Evolutionary conservation across 257 asterid species (phyloP).

Genomic region (Henckelia pumila): DNA sequence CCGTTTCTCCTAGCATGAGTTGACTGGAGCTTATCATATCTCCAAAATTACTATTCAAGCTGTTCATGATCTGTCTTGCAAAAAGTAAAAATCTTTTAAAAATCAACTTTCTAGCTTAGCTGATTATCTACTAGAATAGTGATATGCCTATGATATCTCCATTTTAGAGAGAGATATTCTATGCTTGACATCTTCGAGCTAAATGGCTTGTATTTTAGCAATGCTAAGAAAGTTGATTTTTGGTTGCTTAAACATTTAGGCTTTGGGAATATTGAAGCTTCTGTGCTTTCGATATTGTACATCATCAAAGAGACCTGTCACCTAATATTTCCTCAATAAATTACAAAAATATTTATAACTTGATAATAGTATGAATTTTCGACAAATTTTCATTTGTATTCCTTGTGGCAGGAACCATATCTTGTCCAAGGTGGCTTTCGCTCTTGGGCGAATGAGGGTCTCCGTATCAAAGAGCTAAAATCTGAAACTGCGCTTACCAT

Average conservation of each 20-base stretch:
- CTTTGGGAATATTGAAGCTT: not conserved
- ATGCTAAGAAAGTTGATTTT: not conserved
- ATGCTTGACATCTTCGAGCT: not conserved
- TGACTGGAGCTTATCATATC: constrained; percentile 7
- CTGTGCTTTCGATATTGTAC: not conserved
- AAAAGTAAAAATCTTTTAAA: not conserved
- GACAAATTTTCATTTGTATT: constrained; percentile 8
- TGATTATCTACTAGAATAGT: not conserved
- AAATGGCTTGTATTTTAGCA: constrained; percentile 1
- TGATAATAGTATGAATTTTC: constrained; percentile 4
- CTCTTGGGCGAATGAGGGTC: constrained; percentile 75
- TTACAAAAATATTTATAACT: not conserved
- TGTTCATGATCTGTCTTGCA: not conserved
- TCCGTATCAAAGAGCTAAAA: constrained; percentile 69
- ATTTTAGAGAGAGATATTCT: not conserved
- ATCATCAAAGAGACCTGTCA: not conserved
- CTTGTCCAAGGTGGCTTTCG: constrained; percentile 83
- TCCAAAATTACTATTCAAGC: constrained; percentile 10
- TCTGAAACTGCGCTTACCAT: constrained; percentile 81
- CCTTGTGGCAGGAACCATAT: constrained; percentile 54
- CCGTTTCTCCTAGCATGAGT: not conserved
- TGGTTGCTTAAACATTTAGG: not conserved
- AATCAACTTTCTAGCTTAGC: not conserved
- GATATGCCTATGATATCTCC: not conserved
- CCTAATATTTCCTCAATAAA: not conserved